A percentile compares a stretch with the other conserved stretches of the same genome.
phyloP scores from a whole-genome alignment of 2,329 filamentous ascomycete genomes.

The Cadophora gregata region DNA sequence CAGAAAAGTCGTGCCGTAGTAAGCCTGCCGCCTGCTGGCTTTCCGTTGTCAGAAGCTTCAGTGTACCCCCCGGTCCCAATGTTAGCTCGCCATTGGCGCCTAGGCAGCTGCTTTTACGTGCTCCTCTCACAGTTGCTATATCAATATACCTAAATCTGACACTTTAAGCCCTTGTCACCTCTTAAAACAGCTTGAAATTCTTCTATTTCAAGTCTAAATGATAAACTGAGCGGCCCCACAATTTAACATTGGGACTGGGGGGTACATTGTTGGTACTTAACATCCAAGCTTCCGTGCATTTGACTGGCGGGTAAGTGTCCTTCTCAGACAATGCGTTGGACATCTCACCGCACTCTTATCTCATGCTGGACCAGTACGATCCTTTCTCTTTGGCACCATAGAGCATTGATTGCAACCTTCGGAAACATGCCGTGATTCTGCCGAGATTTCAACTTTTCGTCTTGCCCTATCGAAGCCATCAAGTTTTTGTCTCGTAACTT shows the following conservation, averaged over 20 bases:
- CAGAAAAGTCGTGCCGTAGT: conserved; percentile 12
- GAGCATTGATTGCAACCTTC: not conserved
- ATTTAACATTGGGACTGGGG: too few species aligned
- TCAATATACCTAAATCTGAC: too few species aligned
- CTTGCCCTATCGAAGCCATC: not conserved
- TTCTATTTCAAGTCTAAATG: too few species aligned
- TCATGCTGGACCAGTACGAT: not conserved
- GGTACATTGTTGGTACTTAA: too few species aligned
- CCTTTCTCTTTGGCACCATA: not conserved
- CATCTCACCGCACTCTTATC: not conserved
- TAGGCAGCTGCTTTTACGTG: too few species aligned
- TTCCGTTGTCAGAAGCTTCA: conserved; percentile 34
- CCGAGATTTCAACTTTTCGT: not conserved
- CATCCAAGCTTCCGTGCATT: conserved; percentile 15
- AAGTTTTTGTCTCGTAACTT: not conserved
- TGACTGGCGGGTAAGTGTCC: conserved; percentile 25
- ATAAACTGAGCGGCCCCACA: too few species aligned
- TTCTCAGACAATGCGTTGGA: conserved; percentile 13
- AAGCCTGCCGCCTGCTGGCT: conserved; percentile 29
- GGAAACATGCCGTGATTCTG: not conserved
- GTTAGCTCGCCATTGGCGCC: too few species aligned
- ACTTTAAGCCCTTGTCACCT: too few species aligned
- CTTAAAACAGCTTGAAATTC: too few species aligned
- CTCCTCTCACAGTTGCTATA: too few species aligned
- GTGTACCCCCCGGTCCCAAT: too few species aligned